Conservation (phyloP, 768 basidiomycete genomes). For the Boletus rubroflammeus region DNA sequence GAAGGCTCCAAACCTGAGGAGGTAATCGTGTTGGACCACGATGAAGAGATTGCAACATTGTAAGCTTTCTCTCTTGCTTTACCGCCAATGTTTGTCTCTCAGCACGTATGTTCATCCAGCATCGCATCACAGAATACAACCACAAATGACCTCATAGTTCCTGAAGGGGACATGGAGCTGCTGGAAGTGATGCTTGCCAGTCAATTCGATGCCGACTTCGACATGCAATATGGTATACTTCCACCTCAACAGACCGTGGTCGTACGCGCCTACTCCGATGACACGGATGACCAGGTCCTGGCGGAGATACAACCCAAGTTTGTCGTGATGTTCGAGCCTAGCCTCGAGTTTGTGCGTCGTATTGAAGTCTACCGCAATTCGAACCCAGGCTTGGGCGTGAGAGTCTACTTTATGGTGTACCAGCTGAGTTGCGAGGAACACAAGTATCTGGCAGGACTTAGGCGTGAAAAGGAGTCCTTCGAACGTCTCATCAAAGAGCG, state of each 20-base stretch:
- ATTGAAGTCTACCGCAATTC: slow-evolving; percentile 91
- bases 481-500: slow-evolving; percentile 90
- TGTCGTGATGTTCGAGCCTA: slow-evolving; percentile 94
- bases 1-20: slow-evolving; percentile 8
- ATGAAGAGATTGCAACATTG: slow-evolving; percentile 53
- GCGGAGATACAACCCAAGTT: slow-evolving; percentile 87
- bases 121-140: slow-evolving; percentile 17
- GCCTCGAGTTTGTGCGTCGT: slow-evolving; percentile 86
- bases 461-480: slow-evolving; percentile 92
- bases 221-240: slow-evolving; percentile 76
- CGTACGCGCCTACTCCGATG: slow-evolving; percentile 85
- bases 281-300: slow-evolving; percentile 86
- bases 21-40: slow-evolving; percentile 18
- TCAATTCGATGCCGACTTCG: slow-evolving; percentile 55
- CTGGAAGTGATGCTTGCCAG: slow-evolving; percentile 27
- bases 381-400: slow-evolving; percentile 75
- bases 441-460: slow-evolving; percentile 83
- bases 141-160: slow-evolving; percentile 12
- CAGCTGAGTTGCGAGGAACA: slow-evolving; percentile 92
- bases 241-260: slow-evolving; percentile 76
- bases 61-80: slow-evolving; percentile 33
- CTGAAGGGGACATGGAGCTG: slow-evolving; percentile 22
- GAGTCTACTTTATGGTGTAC: slow-evolving; percentile 97
- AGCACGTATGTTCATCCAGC: slow-evolving; percentile 3
- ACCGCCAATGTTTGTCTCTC: neutral